A percentile compares a stretch with the other conserved stretches of the same genome.
These are phyloP conservation scores for Purpureocillium takamizusanense DNA, from an alignment of 2,329 filamentous ascomycete species.

Conservation along the genomic window DNA sequence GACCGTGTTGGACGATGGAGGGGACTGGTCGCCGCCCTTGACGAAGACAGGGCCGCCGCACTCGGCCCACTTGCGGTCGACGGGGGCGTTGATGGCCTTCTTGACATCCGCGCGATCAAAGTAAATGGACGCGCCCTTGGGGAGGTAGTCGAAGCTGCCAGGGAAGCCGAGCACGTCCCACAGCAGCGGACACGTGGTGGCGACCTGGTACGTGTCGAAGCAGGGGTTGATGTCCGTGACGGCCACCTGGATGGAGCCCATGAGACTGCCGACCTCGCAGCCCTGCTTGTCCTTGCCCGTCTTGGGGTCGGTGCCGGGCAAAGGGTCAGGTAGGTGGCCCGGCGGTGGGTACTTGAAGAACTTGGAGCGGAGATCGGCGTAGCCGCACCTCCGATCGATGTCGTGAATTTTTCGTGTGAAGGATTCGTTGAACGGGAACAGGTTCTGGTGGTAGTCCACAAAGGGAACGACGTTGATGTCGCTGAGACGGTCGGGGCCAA, in stretches of 20 bases:
- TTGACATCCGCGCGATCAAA: slow-evolving; percentile 65
- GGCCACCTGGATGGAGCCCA: slow-evolving; percentile 44
- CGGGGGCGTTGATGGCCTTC: slow-evolving; percentile 54
- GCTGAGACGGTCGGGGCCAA: slow-evolving; percentile 37
- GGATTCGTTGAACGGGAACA: slow-evolving; percentile 38
- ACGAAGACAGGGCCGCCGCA: slow-evolving; percentile 38
- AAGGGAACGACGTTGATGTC: slow-evolving; percentile 44
- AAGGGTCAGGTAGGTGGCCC: slow-evolving; percentile 21
- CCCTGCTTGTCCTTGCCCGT: slow-evolving; percentile 18
- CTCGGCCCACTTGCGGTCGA: slow-evolving; percentile 39
- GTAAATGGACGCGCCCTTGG: slow-evolving; percentile 48
- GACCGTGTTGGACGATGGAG: background rate
- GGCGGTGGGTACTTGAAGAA: slow-evolving; percentile 59
- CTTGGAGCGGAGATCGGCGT: slow-evolving; percentile 43
- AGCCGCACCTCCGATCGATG: slow-evolving; percentile 43
- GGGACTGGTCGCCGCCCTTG: slow-evolving; percentile 29
- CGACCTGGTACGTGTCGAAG: slow-evolving; percentile 64
- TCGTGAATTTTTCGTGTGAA: slow-evolving; percentile 20
- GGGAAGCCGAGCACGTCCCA: slow-evolving; percentile 68
- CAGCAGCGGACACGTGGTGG: slow-evolving; percentile 58
- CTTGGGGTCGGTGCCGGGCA: slow-evolving; percentile 13
- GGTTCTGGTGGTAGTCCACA: slow-evolving; percentile 52
- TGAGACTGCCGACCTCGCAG: slow-evolving; percentile 43
- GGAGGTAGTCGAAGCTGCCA: slow-evolving; percentile 51
- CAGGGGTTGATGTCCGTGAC: slow-evolving; percentile 59